Evolutionary conservation across 1,284 basidiomycete genomes (phyloP), one percentile per base, ranked within the genome.

Genomic region (Trametes hirsuta): DNA sequence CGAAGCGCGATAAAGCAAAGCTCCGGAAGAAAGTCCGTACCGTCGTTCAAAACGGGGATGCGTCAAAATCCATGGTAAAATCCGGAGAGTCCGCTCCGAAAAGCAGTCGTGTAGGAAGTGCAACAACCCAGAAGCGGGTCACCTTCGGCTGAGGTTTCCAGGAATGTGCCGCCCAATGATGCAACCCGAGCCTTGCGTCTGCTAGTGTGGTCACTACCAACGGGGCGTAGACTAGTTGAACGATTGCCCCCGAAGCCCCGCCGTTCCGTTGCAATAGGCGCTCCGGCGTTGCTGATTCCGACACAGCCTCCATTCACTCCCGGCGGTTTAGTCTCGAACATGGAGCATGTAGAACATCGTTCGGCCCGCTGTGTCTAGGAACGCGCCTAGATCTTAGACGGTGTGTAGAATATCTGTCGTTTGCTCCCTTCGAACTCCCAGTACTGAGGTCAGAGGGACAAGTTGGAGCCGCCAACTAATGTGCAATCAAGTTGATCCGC

Each of bases 1-100:
- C 65, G 21, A 75, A 73, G 59, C 68, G 68, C 42, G 72, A 69
- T 25, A 74, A 72, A 41, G 65, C 66, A n/a, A 72, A 69, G 50
- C 51, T 55, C 40, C 66, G 67, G 35, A 71, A 65, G 59, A 60
- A 68, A 44, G 61, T 58, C 25, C 61, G 55, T 35, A 35, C 15
- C 30, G 46, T 53, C 53, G 47, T 12, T 24, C 39, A 36, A 22
- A 44, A 61, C 37, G 49, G 37, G 3, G 45, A 53, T 39, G 22
- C 36, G 11, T 22, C 44, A 14, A 24, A 22, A 24, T 10, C 47
- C 4, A 21, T 10, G 18, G 46, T 34, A 52, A 39, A 21, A 24
- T 24, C 50, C 35, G 46, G 41, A 40, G 51, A 57, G 47, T 59
- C 25, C 24, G 36, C 34, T 18, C 44, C 36, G 46, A 54, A 47